Evolutionary conservation across 2,329 filamentous ascomycete species (phyloP).

Genomic region (Penicillium crustosum): DNA sequence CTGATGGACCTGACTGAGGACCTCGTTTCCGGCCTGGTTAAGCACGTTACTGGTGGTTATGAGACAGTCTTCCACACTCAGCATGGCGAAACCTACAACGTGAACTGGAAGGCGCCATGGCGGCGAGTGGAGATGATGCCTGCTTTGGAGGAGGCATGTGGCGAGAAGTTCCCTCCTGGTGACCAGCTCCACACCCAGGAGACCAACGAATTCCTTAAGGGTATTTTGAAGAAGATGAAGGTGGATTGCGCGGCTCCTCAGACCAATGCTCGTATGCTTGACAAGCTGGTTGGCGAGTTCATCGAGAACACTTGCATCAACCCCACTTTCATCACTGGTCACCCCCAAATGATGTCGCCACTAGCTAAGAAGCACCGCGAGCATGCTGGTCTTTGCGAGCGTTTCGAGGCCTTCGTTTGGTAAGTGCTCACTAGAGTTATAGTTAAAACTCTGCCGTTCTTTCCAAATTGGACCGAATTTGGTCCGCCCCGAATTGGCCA

Average conservation of each 20-base stretch:
- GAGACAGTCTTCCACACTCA: conserved; percentile 84
- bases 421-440: too few relatives aligned
- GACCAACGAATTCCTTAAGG: conserved; percentile 83
- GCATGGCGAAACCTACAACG: conserved; percentile 78
- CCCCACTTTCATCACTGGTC: conserved; percentile 87
- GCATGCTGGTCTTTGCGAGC: conserved; percentile 83
- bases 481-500: neutral
- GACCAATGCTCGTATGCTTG: conserved; percentile 94
- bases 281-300: conserved; percentile 90
- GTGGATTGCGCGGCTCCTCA: conserved; percentile 86
- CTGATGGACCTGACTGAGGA: conserved; percentile 90
- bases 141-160: conserved; percentile 81
- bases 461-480: neutral
- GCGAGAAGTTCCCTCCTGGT: conserved; percentile 89
- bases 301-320: conserved; percentile 93
- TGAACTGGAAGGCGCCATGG: conserved; percentile 98
- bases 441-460: too few relatives aligned
- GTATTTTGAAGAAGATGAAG: conserved; percentile 81
- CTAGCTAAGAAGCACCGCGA: conserved; percentile 91
- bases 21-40: conserved; percentile 84
- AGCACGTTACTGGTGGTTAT: conserved; percentile 82
- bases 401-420: conserved; percentile 92
- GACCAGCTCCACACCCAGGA: conserved; percentile 87
- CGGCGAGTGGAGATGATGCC: conserved; percentile 93
- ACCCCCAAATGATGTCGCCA: conserved; percentile 86